Conservation (phyloP, 805 yeast species). For the Starmerella potacharoeniae region DNA sequence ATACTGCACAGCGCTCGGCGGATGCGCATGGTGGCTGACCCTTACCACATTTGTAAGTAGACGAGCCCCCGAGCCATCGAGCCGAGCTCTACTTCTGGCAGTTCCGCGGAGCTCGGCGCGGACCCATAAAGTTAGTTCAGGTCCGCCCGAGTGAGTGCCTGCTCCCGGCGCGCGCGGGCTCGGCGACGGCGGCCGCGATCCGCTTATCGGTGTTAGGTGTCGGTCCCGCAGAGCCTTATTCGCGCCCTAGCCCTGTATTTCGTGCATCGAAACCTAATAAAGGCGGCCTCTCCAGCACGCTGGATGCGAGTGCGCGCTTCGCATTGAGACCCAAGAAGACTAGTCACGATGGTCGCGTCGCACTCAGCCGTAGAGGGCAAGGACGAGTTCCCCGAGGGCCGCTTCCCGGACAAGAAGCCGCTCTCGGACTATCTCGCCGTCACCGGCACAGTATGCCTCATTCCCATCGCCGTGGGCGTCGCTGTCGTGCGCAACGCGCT, state of each 20-base stretch:
- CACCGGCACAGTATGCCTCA: background rate
- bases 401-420: constrained; percentile 6
- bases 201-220: too few species aligned
- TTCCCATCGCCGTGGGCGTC: constrained; percentile 4
- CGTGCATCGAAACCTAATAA: background rate
- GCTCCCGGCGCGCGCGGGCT: too few species aligned
- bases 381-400: constrained; percentile 7
- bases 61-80: too few species aligned
- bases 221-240: too few species aligned
- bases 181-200: too few species aligned
- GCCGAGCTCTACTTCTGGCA: too few species aligned
- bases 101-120: too few species aligned
- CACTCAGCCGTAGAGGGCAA: background rate
- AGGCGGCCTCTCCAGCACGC: background rate
- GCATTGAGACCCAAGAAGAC: too few species aligned
- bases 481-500: constrained; percentile 3
- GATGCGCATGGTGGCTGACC: background rate
- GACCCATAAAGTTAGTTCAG: too few species aligned
- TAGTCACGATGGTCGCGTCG: background rate
- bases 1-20: background rate
- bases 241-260: background rate
- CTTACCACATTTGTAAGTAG: background rate
- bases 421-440: constrained; percentile 11
- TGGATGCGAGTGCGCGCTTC: too few species aligned
- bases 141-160: too few species aligned